Conservation (phyloP, 208 protist genomes). For the Trypanosoma vivax region DNA sequence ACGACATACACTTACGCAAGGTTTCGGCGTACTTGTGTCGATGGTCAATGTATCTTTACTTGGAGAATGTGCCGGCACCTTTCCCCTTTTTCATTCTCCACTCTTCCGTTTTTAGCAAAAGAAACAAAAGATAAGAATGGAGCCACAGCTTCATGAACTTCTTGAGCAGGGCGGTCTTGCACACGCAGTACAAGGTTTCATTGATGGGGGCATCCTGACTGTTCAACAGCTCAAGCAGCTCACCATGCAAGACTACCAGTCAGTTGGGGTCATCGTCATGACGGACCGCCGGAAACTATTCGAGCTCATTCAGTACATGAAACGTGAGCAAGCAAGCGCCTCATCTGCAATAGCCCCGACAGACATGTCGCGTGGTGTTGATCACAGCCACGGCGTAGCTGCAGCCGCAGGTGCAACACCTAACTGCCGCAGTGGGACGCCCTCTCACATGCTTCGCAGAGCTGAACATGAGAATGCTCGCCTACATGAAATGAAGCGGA, state of each 20-base stretch:
- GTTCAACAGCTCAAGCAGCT: constrained; percentile 80
- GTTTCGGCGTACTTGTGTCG: no score
- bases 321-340: constrained; percentile 48
- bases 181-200: constrained; percentile 74
- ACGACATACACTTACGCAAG: no score
- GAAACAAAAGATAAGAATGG: constrained; percentile 33
- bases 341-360: neutral
- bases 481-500: constrained; percentile 21
- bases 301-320: constrained; percentile 88
- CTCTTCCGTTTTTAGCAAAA: neutral
- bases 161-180: constrained; percentile 72
- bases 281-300: constrained; percentile 89
- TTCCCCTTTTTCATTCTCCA: no score
- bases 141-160: constrained; percentile 68
- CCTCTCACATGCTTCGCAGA: constrained; percentile 10
- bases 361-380: constrained; percentile 10
- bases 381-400: constrained; percentile 10
- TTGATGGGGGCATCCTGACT: constrained; percentile 64
- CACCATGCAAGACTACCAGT: constrained; percentile 89
- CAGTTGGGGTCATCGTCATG: constrained; percentile 87
- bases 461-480: constrained; percentile 21
- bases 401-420: constrained; percentile 28
- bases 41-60: no score
- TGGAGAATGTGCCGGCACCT: no score
- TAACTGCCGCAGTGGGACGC: constrained; percentile 14